Conservation (phyloP, 2,329 filamentous ascomycete species). For the Colletotrichum camelliae region DNA sequence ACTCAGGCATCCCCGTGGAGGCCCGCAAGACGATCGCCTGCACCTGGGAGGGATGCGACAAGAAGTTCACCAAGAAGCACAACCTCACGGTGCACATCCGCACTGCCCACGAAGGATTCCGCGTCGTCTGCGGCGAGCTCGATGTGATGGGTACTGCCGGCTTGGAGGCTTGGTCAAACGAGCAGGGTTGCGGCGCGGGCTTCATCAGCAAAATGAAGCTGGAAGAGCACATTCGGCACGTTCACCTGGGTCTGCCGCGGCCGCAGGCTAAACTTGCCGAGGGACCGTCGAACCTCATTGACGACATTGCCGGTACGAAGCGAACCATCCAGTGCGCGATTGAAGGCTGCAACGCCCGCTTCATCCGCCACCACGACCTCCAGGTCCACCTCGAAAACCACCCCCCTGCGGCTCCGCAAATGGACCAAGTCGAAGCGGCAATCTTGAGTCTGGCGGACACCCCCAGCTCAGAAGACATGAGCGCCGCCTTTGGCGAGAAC, state of each 20-base stretch:
- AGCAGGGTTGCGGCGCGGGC: constrained; percentile 74
- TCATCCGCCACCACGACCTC: constrained; percentile 57
- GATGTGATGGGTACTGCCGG: constrained; percentile 63
- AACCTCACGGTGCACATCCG: constrained; percentile 84
- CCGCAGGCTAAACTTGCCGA: constrained; percentile 32
- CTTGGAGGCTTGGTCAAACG: constrained; percentile 67
- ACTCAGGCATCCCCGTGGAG: constrained; percentile 67
- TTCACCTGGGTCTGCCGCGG: constrained; percentile 71
- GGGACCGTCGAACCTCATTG: constrained; percentile 39
- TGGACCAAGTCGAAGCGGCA: constrained; percentile 20
- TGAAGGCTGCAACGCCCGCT: constrained; percentile 48
- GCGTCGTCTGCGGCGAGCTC: constrained; percentile 79
- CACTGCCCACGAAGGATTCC: constrained; percentile 76
- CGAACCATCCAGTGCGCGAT: constrained; percentile 49
- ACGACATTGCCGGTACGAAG: constrained; percentile 49
- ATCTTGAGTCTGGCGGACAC: constrained; percentile 22
- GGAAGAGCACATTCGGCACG: constrained; percentile 83
- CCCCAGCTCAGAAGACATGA: constrained; percentile 7
- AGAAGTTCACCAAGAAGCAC: constrained; percentile 81
- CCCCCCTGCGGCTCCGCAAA: constrained; percentile 19
- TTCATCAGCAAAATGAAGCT: constrained; percentile 81
- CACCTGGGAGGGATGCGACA: constrained; percentile 70
- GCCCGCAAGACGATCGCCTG: constrained; percentile 73
- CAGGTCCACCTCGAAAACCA: constrained; percentile 47
- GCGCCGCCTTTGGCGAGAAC: background rate